These are phyloP conservation scores for Penicillium sp. DNA, from an alignment of 2,329 filamentous ascomycete genomes.

Conservation along the genomic window DNA sequence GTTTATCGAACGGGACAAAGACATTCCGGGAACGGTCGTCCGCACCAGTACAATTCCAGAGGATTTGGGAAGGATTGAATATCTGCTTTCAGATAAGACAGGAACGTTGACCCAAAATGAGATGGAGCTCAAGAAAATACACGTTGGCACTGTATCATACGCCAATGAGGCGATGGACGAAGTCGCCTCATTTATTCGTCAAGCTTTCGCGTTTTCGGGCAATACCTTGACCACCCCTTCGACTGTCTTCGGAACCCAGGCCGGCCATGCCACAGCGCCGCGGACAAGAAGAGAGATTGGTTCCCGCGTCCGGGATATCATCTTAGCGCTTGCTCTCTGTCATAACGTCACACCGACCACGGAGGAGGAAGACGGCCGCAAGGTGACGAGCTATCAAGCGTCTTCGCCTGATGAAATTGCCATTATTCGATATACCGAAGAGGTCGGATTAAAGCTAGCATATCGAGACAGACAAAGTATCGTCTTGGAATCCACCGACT, in stretches of 20 bases:
- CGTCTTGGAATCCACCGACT: slow-evolving; percentile 72
- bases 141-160: slow-evolving; percentile 96
- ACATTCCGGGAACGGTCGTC: slow-evolving; percentile 88
- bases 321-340: slow-evolving; percentile 86
- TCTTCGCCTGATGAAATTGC: slow-evolving; percentile 98
- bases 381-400: slow-evolving; percentile 84
- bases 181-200: slow-evolving; percentile 78
- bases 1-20: slow-evolving; percentile 88
- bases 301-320: slow-evolving; percentile 85
- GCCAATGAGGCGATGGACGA: slow-evolving; percentile 99
- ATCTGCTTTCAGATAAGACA: slow-evolving; percentile 94
- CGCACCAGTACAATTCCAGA: slow-evolving; percentile 97
- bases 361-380: slow-evolving; percentile 75
- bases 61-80: slow-evolving; percentile 92
- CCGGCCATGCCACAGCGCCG: slow-evolving; percentile 60
- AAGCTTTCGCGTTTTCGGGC: slow-evolving; percentile 76
- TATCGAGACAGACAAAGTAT: slow-evolving; percentile 87
- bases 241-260: slow-evolving; percentile 62
- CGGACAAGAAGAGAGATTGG: slow-evolving; percentile 91
- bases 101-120: slow-evolving; percentile 97
- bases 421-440: slow-evolving; percentile 93
- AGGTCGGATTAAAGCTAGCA: slow-evolving; percentile 78
- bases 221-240: slow-evolving; percentile 68
- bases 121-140: slow-evolving; percentile 98
- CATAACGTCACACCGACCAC: slow-evolving; percentile 94